These are phyloP conservation scores for Diaporthe nobilis DNA, from an alignment of 2,329 filamentous ascomycete genomes.

Conservation along the genomic window DNA sequence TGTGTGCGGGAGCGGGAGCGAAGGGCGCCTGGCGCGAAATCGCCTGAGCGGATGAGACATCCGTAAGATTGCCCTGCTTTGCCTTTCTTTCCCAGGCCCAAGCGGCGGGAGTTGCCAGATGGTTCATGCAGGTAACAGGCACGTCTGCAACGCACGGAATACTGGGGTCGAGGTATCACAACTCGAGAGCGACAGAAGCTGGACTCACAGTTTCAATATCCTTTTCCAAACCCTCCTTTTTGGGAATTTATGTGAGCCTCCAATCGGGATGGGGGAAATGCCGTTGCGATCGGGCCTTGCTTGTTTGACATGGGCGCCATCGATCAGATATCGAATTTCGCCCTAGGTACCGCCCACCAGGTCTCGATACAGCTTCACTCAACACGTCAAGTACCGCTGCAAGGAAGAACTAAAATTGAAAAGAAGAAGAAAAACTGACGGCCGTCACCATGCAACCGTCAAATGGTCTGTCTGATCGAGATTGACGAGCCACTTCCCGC, in stretches of 20 bases:
- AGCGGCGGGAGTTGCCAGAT: conserved; percentile 6
- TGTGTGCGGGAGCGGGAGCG: conserved; percentile 11
- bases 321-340: conserved; percentile 7
- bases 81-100: neutral
- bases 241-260: neutral
- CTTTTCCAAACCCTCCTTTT: neutral
- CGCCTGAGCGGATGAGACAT: conserved; percentile 14
- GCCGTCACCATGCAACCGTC: conserved; percentile 30
- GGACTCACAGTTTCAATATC: neutral
- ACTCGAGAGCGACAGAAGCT: neutral
- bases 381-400: neutral
- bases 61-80: conserved; percentile 16
- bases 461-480: conserved; percentile 30
- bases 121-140: conserved; percentile 26
- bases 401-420: neutral
- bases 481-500: neutral
- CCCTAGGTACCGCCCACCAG: conserved; percentile 8
- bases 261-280: neutral
- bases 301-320: conserved; percentile 8
- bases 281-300: neutral
- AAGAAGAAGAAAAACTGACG: neutral
- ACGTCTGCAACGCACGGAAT: conserved; percentile 13
- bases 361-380: conserved; percentile 6
- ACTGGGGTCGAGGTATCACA: neutral
- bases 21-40: conserved; percentile 1